Evolutionary conservation across 2,329 filamentous ascomycete genomes (phyloP).

Genomic region (Cercospora janseana): DNA sequence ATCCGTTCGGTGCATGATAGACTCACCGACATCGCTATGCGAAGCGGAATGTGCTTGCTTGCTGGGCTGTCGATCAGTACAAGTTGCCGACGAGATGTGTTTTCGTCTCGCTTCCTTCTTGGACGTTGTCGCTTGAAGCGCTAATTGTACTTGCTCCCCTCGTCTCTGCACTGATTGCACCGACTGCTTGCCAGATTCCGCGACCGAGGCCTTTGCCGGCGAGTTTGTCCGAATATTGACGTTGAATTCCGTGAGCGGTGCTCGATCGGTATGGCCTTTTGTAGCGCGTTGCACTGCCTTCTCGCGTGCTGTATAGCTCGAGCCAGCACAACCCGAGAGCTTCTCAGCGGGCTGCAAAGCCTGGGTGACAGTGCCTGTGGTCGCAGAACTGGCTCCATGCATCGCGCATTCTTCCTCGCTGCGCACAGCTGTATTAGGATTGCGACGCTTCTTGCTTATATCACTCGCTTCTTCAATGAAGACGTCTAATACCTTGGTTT

Average conservation of each 20-base stretch:
- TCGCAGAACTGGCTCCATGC: not conserved
- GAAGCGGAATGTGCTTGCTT: too few relatives aligned
- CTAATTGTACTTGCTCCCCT: not conserved
- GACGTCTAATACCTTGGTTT: conserved; percentile 24
- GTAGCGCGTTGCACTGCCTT: not conserved
- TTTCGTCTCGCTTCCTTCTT: not conserved
- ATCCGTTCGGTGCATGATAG: too few relatives aligned
- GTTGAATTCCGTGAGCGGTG: not conserved
- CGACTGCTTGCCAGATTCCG: not conserved
- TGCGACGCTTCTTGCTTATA: conserved; percentile 27
- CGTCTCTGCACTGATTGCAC: not conserved
- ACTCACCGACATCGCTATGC: too few relatives aligned
- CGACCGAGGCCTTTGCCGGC: not conserved
- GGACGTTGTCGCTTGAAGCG: not conserved
- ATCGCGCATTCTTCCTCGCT: not conserved
- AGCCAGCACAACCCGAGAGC: too few relatives aligned
- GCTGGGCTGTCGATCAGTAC: too few relatives aligned
- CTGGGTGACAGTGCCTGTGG: too few relatives aligned
- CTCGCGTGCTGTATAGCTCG: not conserved
- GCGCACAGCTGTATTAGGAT: not conserved
- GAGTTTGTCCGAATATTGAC: conserved; percentile 5
- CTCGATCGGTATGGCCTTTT: not conserved
- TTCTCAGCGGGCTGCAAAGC: too few relatives aligned
- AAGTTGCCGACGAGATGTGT: too few relatives aligned
- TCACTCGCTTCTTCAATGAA: conserved; percentile 29